These are phyloP conservation scores for Vachellia pachyceras DNA, from an alignment of 306 rosid genomes.

Conservation along the genomic window DNA sequence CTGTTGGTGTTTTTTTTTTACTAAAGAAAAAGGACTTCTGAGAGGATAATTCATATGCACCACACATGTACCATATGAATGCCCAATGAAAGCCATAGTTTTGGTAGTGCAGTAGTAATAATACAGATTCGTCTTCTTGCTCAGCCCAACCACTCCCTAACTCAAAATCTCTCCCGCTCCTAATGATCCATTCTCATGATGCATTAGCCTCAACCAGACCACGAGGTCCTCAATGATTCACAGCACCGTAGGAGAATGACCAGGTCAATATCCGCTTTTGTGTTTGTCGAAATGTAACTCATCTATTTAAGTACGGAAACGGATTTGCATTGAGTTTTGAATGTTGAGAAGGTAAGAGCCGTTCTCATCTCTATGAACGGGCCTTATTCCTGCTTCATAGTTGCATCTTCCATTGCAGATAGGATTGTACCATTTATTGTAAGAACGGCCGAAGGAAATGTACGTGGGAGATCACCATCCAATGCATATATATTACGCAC, in stretches of 20 bases:
- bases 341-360: neutral
- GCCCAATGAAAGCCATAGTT: neutral
- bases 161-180: neutral
- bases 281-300: neutral
- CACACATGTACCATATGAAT: neutral
- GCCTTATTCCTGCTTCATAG: neutral
- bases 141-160: conserved; percentile 3
- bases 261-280: neutral
- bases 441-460: neutral
- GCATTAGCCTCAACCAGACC: neutral
- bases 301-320: neutral
- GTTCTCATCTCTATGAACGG: neutral
- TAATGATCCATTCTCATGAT: neutral
- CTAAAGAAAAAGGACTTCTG: neutral
- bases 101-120: neutral
- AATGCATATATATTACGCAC: neutral
- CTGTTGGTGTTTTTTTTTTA: no score
- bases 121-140: neutral
- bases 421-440: neutral
- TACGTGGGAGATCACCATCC: neutral
- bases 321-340: neutral
- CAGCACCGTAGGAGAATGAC: neutral
- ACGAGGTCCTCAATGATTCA: neutral
- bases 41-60: neutral
- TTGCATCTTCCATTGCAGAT: neutral